Evolutionary conservation across 495 filamentous ascomycete genomes (phyloP).

Genomic region (Hyaloscypha variabilis): DNA sequence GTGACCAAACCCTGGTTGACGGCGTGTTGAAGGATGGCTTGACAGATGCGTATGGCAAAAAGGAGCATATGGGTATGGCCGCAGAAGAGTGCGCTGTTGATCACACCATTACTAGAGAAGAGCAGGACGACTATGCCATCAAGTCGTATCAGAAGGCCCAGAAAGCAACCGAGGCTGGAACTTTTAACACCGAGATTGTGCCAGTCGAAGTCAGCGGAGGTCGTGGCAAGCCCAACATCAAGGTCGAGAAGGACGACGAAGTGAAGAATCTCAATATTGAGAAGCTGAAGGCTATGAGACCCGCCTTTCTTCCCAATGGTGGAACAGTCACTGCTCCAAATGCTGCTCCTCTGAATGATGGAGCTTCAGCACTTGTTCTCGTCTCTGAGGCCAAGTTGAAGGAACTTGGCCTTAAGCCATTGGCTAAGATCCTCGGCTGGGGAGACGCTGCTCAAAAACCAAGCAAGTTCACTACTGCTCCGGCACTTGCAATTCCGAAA

Average conservation of each 20-base stretch:
- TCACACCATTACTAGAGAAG: constrained; percentile 75
- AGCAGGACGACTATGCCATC: constrained; percentile 94
- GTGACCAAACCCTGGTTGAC: constrained; percentile 82
- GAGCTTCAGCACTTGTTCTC: constrained; percentile 86
- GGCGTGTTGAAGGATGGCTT: constrained; percentile 91
- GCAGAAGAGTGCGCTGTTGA: constrained; percentile 91
- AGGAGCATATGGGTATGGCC: constrained; percentile 92
- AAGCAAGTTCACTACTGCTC: constrained; percentile 93
- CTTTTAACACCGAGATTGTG: constrained; percentile 83
- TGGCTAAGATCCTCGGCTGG: constrained; percentile 96
- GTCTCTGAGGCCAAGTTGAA: constrained; percentile 89
- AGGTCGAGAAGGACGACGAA: constrained; percentile 87
- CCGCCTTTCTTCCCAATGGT: constrained; percentile 78
- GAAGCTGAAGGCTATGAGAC: constrained; percentile 82
- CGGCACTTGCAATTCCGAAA: constrained; percentile 94
- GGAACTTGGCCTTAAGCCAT: constrained; percentile 82
- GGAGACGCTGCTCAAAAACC: constrained; percentile 89
- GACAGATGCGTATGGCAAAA: constrained; percentile 84
- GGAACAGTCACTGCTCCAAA: constrained; percentile 98
- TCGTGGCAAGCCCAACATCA: constrained; percentile 84
- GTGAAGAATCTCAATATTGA: constrained; percentile 95
- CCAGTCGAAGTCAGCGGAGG: constrained; percentile 86
- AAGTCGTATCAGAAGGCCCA: constrained; percentile 89
- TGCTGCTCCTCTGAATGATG: constrained; percentile 93
- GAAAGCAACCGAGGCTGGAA: constrained; percentile 74